Evolutionary conservation across 2,329 filamentous ascomycete species (phyloP), one percentile per base, ranked within the genome.

Genomic region (Trichoderma gracile): DNA sequence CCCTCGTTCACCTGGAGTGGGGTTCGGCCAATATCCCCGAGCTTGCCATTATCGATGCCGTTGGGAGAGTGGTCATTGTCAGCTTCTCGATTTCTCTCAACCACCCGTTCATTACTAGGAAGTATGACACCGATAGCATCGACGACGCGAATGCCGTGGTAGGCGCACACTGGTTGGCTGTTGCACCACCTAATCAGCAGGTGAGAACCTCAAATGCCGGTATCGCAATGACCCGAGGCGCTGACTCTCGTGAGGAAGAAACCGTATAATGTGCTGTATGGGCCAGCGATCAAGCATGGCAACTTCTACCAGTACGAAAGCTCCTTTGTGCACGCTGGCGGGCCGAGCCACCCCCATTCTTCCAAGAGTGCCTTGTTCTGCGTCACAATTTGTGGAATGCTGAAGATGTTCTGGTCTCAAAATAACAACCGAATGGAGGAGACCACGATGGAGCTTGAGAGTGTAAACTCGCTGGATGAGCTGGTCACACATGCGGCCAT

Each of bases 141-240:
- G 90, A 93, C 70, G 92, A 96, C 73, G 81, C 91, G 43, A 87
- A 90, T 68, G 86, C 88, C 56, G 81, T 96, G 5, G 91, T 96
- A 7, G 95, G 94, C 3, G 85, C 92, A 74, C 90, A 92, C 77
- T 99, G 95, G 95, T 80, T 98, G 62, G 80, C 82, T n/a, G 80
- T 88, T 25, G 79, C 83, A 30, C 81, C 83, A 3, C 72, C 73
- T n/a, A 74, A 73, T 70, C 76, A 78, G 69, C 77, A 80, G 72
- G 75, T 77, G 65, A 63, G 68, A 25, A 14, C 12, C 5, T 19
- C 40, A 15, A 8, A 12, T 14, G 7, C 38, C n/a, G 12, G 40
- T 7, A 3, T 4, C 12, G 9, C 25, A 38, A 15, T 9, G 14
- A 12, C 15, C 8, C 7, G 23, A 54, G 40, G n/a, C 23, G 30